Evolutionary conservation across 257 asterid genomes (phyloP), one percentile per base, ranked within the genome.

Genomic region (Ballota nigra): DNA sequence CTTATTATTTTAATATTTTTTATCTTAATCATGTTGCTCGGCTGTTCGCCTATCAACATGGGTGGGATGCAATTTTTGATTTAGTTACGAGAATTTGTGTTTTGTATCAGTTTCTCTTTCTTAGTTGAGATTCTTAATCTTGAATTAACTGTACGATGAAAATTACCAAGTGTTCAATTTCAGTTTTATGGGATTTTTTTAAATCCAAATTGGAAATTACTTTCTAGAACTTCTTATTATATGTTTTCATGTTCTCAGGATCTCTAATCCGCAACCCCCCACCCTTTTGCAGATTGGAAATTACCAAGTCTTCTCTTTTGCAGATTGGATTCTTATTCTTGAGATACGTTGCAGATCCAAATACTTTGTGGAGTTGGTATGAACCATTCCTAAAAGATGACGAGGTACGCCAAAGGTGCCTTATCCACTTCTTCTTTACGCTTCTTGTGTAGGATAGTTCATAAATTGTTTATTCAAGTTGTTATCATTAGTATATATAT

Each of bases 311-410:
- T 57, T 28, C 23, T n/a, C 19, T n/a, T 60, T 60, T 62, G 73
- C 85, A 92, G 98, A 24, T 92, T 73, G 98, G 98, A 20, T 92
- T 92, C 81, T 89, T 92, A 11, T 92, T 89, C 79, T 80, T 92
- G 62, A 82, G 98, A 73, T 92, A 92, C 78, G 85, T 81, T 76
- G 96, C 94, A 49, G 98, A 92, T 80, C 87, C 96, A 36, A 92
- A 92, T 89, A 88, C 92, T 60, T 76, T 89, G 51, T 92, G 98
- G 98, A 70, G 78, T 86, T 92, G 98, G 98, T 92, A 84, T 38
- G 97, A 89, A 75, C 96, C 96, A 65, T 92, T 82, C 79, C 78
- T 92, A 70, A 89, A 72, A 79, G 98, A 92, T 82, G 98, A 88
- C 36, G 98, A 92, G 96, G 98, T 92, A 85, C 75, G 88, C 66